Evolutionary conservation across 176 grass and related monocot genomes (phyloP), one percentile per base, ranked within the genome.

Genomic region (Tillandsia fasciculata): DNA sequence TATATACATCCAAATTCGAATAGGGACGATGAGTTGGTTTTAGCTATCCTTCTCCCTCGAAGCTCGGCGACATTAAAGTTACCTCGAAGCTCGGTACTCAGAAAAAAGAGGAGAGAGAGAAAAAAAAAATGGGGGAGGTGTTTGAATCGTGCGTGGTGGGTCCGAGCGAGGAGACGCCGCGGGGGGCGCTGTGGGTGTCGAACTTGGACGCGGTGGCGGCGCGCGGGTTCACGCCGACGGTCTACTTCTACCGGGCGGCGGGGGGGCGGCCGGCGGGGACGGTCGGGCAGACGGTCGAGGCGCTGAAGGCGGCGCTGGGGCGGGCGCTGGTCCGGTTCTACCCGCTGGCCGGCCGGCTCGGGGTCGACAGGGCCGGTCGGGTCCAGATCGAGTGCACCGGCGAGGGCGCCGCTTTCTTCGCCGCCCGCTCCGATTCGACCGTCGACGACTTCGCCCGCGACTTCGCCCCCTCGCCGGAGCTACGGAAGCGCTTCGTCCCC

Each of bases 321-420:
- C 15, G 22, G 56, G 56, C 56, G 17, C 56, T 61, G 17, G 56
- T 61, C 17, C 56, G 8, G 12, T 61, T 61, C 56, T 61, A 61
- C 13, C 56, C 56, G 17, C 22, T 61, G 56, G 56, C 56, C 56
- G 56, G 56, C 56, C 56, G 56, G 56, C 56, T 61, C 56, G 56
- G 56, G 17, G 17, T 7, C 0, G 56, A 61, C 15, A 14, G 17
- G 56, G 10, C 56, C 56, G 56, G 56, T 3, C 56, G 56, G 56
- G 6, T 61, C 14, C 17, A n/a, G 56, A 61, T 61, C 22, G 22
- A 61, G 17, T 61, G 56, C 56, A 18, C 56, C 3, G 56, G 8
- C 56, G 56, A 61, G 56, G 56, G 56, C 8, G 56, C 22, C 10
- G 17, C 22, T 10, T 61, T 61, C 9, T 15, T 22, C 17, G 56